Percentiles rank a stretch among this genome's conserved stretches.
Conservation (phyloP, 257 asterid species). For the Primulina eburnea region DNA sequence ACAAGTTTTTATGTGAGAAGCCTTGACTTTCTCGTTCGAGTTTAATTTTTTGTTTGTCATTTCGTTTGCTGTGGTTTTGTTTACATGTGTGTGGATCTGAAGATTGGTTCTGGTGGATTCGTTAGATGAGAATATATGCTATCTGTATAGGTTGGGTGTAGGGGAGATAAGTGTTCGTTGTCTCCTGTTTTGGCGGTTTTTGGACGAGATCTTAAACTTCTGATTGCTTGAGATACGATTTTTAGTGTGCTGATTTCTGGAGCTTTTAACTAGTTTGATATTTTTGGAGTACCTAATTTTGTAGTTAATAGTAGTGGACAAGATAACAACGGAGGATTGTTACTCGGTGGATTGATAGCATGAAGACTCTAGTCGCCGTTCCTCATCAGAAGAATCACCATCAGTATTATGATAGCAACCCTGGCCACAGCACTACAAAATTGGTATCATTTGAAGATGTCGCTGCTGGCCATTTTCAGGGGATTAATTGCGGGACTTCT, state of each 20-base stretch:
- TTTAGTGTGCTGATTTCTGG: constrained; percentile 2
- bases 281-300: neutral
- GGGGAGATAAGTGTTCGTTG: neutral
- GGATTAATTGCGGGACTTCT: constrained; percentile 56
- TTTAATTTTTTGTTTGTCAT: neutral
- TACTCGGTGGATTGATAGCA: constrained; percentile 28
- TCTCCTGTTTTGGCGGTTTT: constrained; percentile 36
- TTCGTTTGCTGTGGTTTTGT: constrained; percentile 10
- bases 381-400: constrained; percentile 48
- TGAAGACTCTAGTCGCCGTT: constrained; percentile 66
- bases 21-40: neutral
- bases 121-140: constrained; percentile 26
- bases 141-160: constrained; percentile 17
- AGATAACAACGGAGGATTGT: neutral
- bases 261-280: neutral
- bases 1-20: neutral
- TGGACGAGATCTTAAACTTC: constrained; percentile 41
- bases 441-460: constrained; percentile 39
- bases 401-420: constrained; percentile 43
- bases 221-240: constrained; percentile 13
- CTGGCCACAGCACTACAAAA: constrained; percentile 27
- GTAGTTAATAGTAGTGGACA: constrained; percentile 7
- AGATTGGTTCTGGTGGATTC: constrained; percentile 20
- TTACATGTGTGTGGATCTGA: constrained; percentile 37
- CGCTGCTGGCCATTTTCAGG: constrained; percentile 36